Evolutionary conservation across 2,329 filamentous ascomycete species (phyloP).

Genomic region (Magnaporthiopsis rhizophila): DNA sequence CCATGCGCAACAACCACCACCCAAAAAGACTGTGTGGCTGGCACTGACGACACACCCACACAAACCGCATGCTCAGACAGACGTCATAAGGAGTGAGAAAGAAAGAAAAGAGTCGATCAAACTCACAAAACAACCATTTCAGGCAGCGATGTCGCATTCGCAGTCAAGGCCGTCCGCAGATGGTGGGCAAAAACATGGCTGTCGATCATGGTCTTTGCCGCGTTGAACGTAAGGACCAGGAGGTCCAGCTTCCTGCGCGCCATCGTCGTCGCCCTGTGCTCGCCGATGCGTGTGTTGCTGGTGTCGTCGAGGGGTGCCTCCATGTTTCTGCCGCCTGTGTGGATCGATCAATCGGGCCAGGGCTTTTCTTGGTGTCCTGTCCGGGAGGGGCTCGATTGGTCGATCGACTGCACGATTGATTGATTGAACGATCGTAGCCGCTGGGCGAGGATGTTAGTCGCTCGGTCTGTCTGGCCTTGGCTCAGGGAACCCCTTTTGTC

Average conservation of each 20-base stretch:
- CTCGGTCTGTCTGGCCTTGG: background rate
- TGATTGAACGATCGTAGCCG: background rate
- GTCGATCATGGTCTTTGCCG: constrained; percentile 64
- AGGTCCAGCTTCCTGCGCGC: constrained; percentile 51
- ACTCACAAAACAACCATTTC: constrained; percentile 52
- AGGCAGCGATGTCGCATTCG: constrained; percentile 38
- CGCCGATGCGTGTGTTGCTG: no score
- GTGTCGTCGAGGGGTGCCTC: background rate
- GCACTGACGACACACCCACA: background rate
- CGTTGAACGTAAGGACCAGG: constrained; percentile 86
- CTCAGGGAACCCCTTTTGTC: background rate
- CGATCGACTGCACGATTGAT: no score
- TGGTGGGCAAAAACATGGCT: constrained; percentile 62
- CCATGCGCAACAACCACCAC: background rate
- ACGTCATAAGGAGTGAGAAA: background rate
- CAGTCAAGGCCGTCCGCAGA: constrained; percentile 52
- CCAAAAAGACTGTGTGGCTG: background rate
- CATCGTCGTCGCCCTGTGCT: constrained; percentile 17
- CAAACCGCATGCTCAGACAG: background rate
- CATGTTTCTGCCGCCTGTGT: background rate
- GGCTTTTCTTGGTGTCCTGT: background rate
- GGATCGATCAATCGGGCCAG: background rate
- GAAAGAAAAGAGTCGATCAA: background rate
- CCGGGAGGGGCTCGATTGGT: no score
- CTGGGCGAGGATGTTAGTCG: background rate